Evolutionary conservation across 129 eudicot species (phyloP).

Genomic region (Tagetes erecta): DNA sequence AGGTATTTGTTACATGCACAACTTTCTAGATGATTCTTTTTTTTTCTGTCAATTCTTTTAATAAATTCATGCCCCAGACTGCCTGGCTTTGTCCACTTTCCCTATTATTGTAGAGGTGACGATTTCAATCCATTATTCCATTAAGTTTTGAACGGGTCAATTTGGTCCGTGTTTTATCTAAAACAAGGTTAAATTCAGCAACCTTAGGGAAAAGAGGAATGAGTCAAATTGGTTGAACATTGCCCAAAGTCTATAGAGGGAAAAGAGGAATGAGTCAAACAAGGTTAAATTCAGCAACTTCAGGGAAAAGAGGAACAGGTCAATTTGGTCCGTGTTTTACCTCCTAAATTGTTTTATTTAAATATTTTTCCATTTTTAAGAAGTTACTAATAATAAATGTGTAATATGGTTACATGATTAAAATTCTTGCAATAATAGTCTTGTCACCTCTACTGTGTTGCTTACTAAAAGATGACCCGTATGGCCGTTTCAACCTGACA

Average conservation of each 20-base stretch:
- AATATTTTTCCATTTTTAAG: neutral
- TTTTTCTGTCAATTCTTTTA: neutral
- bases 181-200: neutral
- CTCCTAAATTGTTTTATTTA: neutral
- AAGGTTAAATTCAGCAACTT: neutral
- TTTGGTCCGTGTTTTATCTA: constrained; percentile 1
- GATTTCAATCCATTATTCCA: neutral
- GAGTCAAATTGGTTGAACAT: neutral
- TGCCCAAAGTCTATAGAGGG: neutral
- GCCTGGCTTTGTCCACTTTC: neutral
- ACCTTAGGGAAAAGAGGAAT: neutral
- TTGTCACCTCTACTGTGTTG: neutral
- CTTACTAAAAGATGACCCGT: neutral
- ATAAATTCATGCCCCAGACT: neutral
- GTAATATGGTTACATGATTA: neutral
- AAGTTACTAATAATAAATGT: neutral
- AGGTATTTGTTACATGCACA: constrained; percentile 48
- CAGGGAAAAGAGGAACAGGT: neutral
- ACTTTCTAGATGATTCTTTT: neutral
- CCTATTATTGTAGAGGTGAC: neutral
- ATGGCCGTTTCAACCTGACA: neutral
- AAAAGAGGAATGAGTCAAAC: constrained; percentile 1
- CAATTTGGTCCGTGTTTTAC: neutral
- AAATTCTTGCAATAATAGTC: neutral
- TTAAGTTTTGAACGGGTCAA: neutral